phyloP scores from a whole-genome alignment of 148 eudicot species.

The Cornus controversa region DNA sequence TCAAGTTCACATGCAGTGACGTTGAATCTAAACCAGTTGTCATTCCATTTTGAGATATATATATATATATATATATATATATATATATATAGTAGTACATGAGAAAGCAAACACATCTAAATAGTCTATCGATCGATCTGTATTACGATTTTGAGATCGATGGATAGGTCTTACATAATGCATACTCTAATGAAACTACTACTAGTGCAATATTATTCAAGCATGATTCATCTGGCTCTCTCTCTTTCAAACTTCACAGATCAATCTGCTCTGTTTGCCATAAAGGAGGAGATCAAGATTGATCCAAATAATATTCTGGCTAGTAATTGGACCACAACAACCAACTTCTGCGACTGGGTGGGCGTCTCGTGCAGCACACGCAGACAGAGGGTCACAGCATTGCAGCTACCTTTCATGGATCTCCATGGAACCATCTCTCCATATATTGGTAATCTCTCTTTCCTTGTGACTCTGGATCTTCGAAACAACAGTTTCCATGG shows the following conservation, averaged over 20 bases:
- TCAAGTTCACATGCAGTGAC: too few relatives aligned
- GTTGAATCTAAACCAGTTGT: too few relatives aligned
- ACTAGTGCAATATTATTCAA: neutral
- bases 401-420: neutral
- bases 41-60: too few relatives aligned
- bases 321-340: neutral
- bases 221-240: neutral
- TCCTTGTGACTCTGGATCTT: neutral
- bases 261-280: neutral
- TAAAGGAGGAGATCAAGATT: neutral
- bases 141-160: too few relatives aligned
- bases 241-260: neutral
- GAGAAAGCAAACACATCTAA: too few relatives aligned
- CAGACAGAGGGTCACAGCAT: neutral
- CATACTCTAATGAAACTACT: too few relatives aligned
- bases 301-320: neutral
- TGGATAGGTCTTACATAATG: too few relatives aligned
- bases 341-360: slow-evolving; percentile 6
- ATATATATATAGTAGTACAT: too few relatives aligned
- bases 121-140: too few relatives aligned
- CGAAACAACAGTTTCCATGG: neutral
- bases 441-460: neutral
- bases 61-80: too few relatives aligned
- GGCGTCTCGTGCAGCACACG: neutral
- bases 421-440: neutral